phyloP scores from a whole-genome alignment of 768 basidiomycete genomes.

The Lyophyllum semitale region DNA sequence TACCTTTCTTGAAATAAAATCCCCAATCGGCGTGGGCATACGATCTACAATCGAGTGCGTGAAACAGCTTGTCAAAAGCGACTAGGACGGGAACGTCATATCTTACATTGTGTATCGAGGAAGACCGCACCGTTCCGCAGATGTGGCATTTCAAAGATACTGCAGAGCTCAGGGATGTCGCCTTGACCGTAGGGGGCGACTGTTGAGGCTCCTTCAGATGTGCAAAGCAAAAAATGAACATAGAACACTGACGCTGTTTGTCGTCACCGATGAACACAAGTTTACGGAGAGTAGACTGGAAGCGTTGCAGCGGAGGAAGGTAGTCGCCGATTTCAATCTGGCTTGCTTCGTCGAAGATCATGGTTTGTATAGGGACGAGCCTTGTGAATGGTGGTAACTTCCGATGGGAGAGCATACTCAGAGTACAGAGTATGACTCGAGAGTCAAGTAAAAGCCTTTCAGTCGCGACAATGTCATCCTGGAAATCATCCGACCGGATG shows the following conservation, averaged over 20 bases:
- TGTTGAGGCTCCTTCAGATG: slow-evolving; percentile 28
- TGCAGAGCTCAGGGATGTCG: slow-evolving; percentile 49
- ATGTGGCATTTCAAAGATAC: slow-evolving; percentile 63
- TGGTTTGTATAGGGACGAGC: slow-evolving; percentile 36
- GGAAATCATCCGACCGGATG: slow-evolving; percentile 44
- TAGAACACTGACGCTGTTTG: slow-evolving; percentile 45
- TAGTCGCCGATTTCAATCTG: slow-evolving; percentile 55
- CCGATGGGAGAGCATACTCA: slow-evolving; percentile 58
- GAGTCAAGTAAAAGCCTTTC: slow-evolving; percentile 33
- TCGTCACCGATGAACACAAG: slow-evolving; percentile 55
- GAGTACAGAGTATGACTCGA: slow-evolving; percentile 65
- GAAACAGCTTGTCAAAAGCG: not conserved
- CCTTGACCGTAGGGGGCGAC: slow-evolving; percentile 69
- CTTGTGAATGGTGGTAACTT: slow-evolving; percentile 24
- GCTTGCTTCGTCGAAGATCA: slow-evolving; percentile 57
- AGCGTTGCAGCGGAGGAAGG: slow-evolving; percentile 37
- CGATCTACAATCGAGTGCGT: slow-evolving; percentile 41
- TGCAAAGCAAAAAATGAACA: slow-evolving; percentile 10
- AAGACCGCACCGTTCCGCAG: slow-evolving; percentile 43
- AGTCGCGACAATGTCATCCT: slow-evolving; percentile 20
- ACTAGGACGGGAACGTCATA: not conserved
- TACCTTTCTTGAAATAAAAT: slow-evolving; percentile 60
- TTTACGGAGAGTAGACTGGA: slow-evolving; percentile 38
- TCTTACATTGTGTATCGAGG: slow-evolving; percentile 64
- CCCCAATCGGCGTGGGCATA: slow-evolving; percentile 65